A percentile compares a stretch with the other conserved stretches of the same genome.
These are phyloP conservation scores for Populus alba DNA, from an alignment of 345 rosid genomes.

Conservation along the genomic window DNA sequence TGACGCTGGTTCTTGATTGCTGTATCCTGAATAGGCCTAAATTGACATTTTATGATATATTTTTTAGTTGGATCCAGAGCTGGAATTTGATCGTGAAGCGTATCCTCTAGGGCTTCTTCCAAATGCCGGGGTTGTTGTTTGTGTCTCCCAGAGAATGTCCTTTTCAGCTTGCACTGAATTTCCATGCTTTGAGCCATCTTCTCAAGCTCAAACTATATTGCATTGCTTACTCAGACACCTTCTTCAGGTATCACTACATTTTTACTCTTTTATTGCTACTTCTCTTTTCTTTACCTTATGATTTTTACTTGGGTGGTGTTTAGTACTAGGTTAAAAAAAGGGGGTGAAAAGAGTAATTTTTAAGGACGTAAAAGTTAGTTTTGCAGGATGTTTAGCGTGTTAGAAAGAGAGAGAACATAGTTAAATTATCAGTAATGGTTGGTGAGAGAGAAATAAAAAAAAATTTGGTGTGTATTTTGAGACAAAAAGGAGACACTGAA, in stretches of 20 bases:
- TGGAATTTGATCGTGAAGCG: constrained; percentile 96
- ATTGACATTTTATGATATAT: constrained; percentile 12
- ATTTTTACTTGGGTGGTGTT: background rate
- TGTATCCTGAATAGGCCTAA: constrained; percentile 13
- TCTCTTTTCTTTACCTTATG: background rate
- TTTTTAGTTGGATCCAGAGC: constrained; percentile 90
- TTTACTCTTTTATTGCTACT: constrained; percentile 2
- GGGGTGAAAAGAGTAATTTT: background rate
- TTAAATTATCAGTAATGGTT: background rate
- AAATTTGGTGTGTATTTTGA: background rate
- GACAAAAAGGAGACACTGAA: background rate
- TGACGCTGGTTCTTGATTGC: constrained; percentile 10
- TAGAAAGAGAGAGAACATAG: background rate
- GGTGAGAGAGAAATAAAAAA: background rate
- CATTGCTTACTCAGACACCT: constrained; percentile 97
- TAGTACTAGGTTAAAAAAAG: background rate
- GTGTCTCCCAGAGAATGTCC: constrained; percentile 93
- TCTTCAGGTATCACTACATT: constrained; percentile 71
- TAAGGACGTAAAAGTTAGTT: background rate
- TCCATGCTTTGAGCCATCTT: constrained; percentile 97
- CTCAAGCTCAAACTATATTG: constrained; percentile 95
- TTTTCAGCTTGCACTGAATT: constrained; percentile 97
- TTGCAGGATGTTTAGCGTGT: background rate
- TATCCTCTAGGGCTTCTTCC: constrained; percentile 97
- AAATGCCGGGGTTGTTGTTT: constrained; percentile 91